Base-by-base conservation (phyloP, 148 eudicot species). In the Rhododendron mucronatum region DNA sequence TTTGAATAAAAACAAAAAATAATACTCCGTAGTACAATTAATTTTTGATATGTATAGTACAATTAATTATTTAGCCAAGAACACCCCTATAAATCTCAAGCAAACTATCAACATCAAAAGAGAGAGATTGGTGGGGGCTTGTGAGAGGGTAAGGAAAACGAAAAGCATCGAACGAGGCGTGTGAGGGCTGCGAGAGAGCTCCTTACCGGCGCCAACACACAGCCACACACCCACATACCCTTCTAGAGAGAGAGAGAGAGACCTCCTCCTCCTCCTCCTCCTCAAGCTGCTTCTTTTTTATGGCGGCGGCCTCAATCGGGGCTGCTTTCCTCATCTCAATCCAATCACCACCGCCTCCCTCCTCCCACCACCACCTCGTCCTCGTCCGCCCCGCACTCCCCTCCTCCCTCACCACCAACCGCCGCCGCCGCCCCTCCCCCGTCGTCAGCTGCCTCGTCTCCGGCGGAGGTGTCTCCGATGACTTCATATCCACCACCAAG, bases 391-490 rank as follows among this genome's bases (percentile, higher is more conserved):
- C 80, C 57, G 1, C 90, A 79, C 16, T 84, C 78, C 1, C 85
- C 85, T 2, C 79, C 82, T 5, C 13, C 41, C 33, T 30, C 79
- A 3, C 85, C 86, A 3, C 80, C 82, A 13, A 39, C 47, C 83
- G 85, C 14, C 83, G 85, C 14, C 83, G 85, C 14, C 51, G 48
- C 63, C 57, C 71, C 81, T 85, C 80, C 88, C 37, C 61, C 67
- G 85, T 65, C 69, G 85, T 92, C 35, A 73, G 85, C 77, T 94
- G 95, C 86, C 88, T 92, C 11, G 88, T 91, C 1, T 91, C 65
- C 76, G 94, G 96, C n/a, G 94, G 94, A 26, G 92, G 94, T 37
- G 95, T 92, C 37, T 94, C 95, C 57, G 97, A 95, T 69, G 92
- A 92, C 51, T 90, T 88, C 50, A 89, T 91, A 35, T 90, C 93